Percentiles rank a stretch among this genome's conserved stretches.
Conservation (phyloP, 495 filamentous ascomycete species). For the Saxophila tyrrhenica region DNA sequence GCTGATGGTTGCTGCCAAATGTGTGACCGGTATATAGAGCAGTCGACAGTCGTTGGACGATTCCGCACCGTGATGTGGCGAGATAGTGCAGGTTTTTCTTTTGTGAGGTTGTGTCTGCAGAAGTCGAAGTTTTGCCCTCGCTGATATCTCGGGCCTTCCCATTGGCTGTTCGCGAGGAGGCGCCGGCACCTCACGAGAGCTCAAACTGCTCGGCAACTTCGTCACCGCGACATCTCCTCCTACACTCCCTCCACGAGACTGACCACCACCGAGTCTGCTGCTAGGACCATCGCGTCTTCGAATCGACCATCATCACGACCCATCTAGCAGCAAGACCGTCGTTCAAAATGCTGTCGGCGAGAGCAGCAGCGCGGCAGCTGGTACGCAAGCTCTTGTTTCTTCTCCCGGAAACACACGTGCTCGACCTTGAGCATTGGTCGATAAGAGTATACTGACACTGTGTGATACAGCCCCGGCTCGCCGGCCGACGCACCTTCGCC, state of each 20-base stretch:
- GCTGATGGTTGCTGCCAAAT: too few species aligned
- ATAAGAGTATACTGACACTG: background rate
- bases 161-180: background rate
- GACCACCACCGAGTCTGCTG: background rate
- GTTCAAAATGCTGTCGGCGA: conserved; percentile 19
- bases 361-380: conserved; percentile 21
- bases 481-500: conserved; percentile 21
- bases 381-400: conserved; percentile 10
- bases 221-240: background rate
- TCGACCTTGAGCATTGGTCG: background rate
- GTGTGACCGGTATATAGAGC: too few species aligned
- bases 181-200: background rate
- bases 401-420: background rate
- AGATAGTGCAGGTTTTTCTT: too few species aligned
- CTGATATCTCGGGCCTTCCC: background rate
- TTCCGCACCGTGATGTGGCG: too few species aligned
- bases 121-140: too few species aligned
- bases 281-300: background rate
- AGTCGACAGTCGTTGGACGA: too few species aligned
- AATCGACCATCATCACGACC: background rate
- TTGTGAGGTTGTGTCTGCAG: too few species aligned
- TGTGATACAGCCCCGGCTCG: conserved; percentile 7
- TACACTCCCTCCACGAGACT: background rate
- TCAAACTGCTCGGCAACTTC: background rate
- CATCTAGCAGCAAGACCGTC: background rate